phyloP scores from a whole-genome alignment of 371 early-diverging fungal species.

The Mortierella sp. region DNA sequence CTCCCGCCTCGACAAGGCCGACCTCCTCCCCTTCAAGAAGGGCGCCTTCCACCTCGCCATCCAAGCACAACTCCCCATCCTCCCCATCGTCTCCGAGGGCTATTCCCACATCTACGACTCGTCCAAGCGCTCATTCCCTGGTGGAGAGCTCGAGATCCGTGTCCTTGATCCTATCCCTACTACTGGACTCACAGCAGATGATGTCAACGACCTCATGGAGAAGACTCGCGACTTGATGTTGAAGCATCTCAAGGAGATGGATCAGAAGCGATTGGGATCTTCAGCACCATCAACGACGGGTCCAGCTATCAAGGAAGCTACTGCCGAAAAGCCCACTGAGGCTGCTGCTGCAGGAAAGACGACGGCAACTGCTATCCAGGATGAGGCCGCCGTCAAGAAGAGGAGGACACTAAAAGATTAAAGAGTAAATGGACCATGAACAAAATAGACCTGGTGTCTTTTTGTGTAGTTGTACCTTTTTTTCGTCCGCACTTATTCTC shows the following conservation, averaged over 20 bases:
- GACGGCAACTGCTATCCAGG: slow-evolving; percentile 27
- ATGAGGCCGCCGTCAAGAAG: slow-evolving; percentile 44
- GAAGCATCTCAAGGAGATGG: slow-evolving; percentile 75
- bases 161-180: slow-evolving; percentile 87
- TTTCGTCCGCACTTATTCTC: background rate
- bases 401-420: slow-evolving; percentile 53
- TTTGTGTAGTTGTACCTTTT: background rate
- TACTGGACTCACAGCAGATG: slow-evolving; percentile 67
- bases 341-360: slow-evolving; percentile 19
- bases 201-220: slow-evolving; percentile 77
- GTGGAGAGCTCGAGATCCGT: slow-evolving; percentile 82
- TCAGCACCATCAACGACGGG: background rate
- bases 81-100: slow-evolving; percentile 91
- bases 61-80: slow-evolving; percentile 87
- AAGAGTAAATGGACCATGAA: background rate
- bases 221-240: slow-evolving; percentile 82
- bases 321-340: background rate
- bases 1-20: slow-evolving; percentile 77
- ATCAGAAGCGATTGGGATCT: background rate
- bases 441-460: background rate
- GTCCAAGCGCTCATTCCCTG: slow-evolving; percentile 68
- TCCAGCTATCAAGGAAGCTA: background rate
- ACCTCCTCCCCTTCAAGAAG: slow-evolving; percentile 93
- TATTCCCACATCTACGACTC: slow-evolving; percentile 82
- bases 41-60: slow-evolving; percentile 94